phyloP scores from a whole-genome alignment of 257 asterid species.

The Capsicum baccatum region DNA sequence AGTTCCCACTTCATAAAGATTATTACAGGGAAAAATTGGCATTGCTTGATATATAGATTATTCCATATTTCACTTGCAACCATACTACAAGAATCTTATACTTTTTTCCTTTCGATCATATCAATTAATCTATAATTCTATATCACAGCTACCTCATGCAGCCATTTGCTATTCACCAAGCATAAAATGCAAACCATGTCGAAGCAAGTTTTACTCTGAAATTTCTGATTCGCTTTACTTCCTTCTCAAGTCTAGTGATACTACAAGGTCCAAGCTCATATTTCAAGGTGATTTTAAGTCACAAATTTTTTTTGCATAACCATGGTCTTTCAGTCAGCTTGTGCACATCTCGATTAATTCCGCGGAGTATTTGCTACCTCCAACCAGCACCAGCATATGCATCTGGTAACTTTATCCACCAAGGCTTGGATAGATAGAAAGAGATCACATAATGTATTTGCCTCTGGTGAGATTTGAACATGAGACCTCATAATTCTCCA shows the following conservation, averaged over 20 bases:
- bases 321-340: neutral
- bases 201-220: constrained; percentile 2
- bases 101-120: neutral
- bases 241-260: neutral
- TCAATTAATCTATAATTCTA: neutral
- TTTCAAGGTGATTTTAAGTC: neutral
- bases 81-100: neutral
- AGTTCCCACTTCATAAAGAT: neutral
- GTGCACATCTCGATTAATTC: neutral
- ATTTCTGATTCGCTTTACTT: constrained; percentile 17
- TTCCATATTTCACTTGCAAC: neutral
- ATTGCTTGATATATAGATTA: constrained; percentile 3
- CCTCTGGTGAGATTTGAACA: neutral
- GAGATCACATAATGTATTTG: neutral
- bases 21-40: neutral
- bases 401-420: neutral
- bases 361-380: neutral
- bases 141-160: neutral
- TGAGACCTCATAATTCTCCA: neutral
- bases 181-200: neutral
- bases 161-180: neutral
- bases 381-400: neutral
- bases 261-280: neutral
- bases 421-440: neutral
- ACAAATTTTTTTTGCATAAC: neutral